Conservation (phyloP, 805 yeast genomes). For the Phaffomyces antillensis region DNA sequence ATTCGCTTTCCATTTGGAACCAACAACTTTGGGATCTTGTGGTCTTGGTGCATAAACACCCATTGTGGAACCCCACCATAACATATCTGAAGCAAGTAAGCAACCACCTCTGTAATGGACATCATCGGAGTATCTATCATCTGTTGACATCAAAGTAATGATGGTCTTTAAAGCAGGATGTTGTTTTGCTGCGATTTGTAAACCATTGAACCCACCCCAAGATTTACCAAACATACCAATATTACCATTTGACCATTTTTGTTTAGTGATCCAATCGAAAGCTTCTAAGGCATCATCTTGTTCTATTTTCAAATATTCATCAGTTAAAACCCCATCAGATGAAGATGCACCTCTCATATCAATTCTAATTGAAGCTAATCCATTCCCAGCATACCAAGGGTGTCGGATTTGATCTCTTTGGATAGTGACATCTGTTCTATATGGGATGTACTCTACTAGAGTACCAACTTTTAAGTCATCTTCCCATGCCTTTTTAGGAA, state of each 20-base stretch:
- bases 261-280: constrained; percentile 35
- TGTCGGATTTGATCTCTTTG: constrained; percentile 39
- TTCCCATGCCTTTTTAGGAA: constrained; percentile 31
- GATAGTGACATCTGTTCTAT: constrained; percentile 38
- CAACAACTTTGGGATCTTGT: constrained; percentile 36
- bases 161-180: constrained; percentile 39
- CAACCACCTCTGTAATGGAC: constrained; percentile 45
- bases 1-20: constrained; percentile 32
- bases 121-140: constrained; percentile 40
- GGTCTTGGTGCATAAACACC: constrained; percentile 37
- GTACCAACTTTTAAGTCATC: constrained; percentile 29
- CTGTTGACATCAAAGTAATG: constrained; percentile 39
- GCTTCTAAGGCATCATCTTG: constrained; percentile 38
- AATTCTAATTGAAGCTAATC: constrained; percentile 36
- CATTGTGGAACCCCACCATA: constrained; percentile 47
- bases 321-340: constrained; percentile 34
- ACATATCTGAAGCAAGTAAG: constrained; percentile 37
- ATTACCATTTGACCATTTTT: constrained; percentile 38
- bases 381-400: constrained; percentile 40
- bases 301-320: constrained; percentile 36
- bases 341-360: constrained; percentile 42
- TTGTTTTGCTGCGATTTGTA: constrained; percentile 39
- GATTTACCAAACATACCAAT: constrained; percentile 43
- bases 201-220: constrained; percentile 43
- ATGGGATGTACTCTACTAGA: constrained; percentile 38